A percentile compares a stretch with the other conserved stretches of the same genome.
These are phyloP conservation scores for Syzygium aqueum DNA, from an alignment of 345 rosid species.

Conservation along the genomic window DNA sequence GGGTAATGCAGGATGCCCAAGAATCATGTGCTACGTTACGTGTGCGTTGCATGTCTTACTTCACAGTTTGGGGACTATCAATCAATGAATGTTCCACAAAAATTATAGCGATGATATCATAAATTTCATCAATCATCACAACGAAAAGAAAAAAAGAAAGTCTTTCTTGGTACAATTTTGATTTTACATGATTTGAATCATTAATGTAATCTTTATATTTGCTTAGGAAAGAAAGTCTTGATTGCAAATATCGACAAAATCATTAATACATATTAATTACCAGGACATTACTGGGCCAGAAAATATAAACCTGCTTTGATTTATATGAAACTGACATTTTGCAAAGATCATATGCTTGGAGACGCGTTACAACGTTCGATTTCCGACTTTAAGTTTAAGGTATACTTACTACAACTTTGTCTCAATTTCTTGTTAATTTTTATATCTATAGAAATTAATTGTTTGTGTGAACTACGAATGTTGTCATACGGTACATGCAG, in stretches of 20 bases:
- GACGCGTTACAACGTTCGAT: neutral
- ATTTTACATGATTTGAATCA: neutral
- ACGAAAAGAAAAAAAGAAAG: neutral
- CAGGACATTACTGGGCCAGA: neutral
- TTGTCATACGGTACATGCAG: neutral
- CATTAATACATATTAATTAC: neutral
- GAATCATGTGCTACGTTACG: neutral
- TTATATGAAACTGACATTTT: neutral
- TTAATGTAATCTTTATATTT: neutral
- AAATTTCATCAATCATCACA: neutral
- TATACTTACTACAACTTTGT: neutral
- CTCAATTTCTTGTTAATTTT: neutral
- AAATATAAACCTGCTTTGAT: neutral
- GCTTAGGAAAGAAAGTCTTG: neutral
- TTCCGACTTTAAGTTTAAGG: neutral
- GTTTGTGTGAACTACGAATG: neutral
- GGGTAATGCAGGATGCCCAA: neutral
- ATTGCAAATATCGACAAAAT: neutral
- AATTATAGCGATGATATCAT: neutral
- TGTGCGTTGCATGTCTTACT: neutral
- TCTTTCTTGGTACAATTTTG: neutral
- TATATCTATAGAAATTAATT: neutral
- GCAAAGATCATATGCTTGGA: neutral
- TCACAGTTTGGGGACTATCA: neutral
- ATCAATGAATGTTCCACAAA: neutral